Evolutionary conservation across 345 rosid genomes (phyloP), one percentile per base, ranked within the genome.

Genomic region (Mallotus nudiflorus): DNA sequence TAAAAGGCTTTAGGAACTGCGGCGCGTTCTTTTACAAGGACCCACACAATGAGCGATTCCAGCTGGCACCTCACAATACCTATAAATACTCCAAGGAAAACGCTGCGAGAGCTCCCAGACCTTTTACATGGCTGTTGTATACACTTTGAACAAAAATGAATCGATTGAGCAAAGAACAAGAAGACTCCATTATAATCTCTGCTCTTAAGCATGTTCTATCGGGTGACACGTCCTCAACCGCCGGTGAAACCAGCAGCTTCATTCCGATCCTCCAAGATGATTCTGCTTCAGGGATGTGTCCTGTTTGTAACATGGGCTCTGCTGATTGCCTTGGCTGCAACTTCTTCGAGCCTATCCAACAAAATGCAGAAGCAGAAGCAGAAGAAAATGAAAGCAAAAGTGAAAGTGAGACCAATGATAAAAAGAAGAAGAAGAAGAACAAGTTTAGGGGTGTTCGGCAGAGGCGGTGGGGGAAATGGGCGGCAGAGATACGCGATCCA

Each of bases 401-500:
- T n/a, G n/a, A n/a, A n/a, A n/a, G n/a, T n/a, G n/a, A n/a, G n/a
- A n/a, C n/a, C 14, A 46, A 46, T 3, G 16, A 19, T 12, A 57
- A 50, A 58, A 73, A 50, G 67, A 67, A 59, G 72, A 73, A n/a
- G n/a, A n/a, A 25, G 7, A 68, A n/a, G n/a, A n/a, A n/a, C n/a
- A n/a, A 69, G 60, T 81, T 74, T 70, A 74, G 83, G 45, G 83
- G 85, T 40, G 80, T 81, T 27, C 40, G 85, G 72, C 75, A 72
- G 54, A 74, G 84, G 72, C 83, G 79, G 48, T 76, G 67, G 74
- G 81, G 85, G 20, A 81, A 78, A 69, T 80, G 82, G 80, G 82
- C 81, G 2, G 80, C 80, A 29, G 82, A 83, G 81, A 83, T 74
- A 45, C 40, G 80, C 29, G 77, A 84, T 52, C 85, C 85, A 3